phyloP scores from a whole-genome alignment of 257 asterid genomes.

The Przewalskia tangutica region DNA sequence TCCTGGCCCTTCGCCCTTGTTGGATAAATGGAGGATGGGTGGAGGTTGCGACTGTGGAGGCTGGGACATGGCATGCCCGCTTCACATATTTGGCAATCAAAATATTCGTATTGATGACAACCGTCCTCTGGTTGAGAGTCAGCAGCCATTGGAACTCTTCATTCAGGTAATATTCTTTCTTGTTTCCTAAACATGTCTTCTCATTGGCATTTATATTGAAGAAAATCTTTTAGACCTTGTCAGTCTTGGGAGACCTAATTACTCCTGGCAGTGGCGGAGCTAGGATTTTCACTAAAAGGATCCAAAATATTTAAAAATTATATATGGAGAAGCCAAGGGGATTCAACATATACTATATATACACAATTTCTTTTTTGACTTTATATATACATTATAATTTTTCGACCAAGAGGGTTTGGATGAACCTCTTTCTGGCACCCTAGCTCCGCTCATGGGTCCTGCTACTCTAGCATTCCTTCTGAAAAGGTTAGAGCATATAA shows the following conservation, averaged over 20 bases:
- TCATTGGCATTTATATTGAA: background rate
- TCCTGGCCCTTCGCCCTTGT: constrained; percentile 60
- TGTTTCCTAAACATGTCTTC: background rate
- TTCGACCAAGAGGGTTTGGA: too few relatives aligned
- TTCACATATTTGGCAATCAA: constrained; percentile 42
- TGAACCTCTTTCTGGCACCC: too few relatives aligned
- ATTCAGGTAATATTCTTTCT: constrained; percentile 46
- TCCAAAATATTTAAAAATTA: too few relatives aligned
- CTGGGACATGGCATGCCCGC: constrained; percentile 96
- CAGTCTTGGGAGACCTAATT: background rate
- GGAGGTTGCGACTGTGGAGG: constrained; percentile 99
- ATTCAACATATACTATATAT: too few relatives aligned
- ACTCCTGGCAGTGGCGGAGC: background rate
- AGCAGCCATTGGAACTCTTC: constrained; percentile 45
- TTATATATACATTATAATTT: too few relatives aligned
- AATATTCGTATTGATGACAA: constrained; percentile 26
- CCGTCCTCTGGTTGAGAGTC: constrained; percentile 26
- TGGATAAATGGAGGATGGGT: constrained; percentile 84
- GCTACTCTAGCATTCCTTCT: background rate
- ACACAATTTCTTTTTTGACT: too few relatives aligned
- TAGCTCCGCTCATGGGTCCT: background rate
- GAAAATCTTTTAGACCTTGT: background rate
- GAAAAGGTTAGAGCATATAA: background rate
- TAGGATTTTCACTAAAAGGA: too few relatives aligned
- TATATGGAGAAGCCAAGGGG: background rate